Base-by-base conservation (phyloP, 805 yeast species). In the Zygosaccharomyces bisporus region DNA sequence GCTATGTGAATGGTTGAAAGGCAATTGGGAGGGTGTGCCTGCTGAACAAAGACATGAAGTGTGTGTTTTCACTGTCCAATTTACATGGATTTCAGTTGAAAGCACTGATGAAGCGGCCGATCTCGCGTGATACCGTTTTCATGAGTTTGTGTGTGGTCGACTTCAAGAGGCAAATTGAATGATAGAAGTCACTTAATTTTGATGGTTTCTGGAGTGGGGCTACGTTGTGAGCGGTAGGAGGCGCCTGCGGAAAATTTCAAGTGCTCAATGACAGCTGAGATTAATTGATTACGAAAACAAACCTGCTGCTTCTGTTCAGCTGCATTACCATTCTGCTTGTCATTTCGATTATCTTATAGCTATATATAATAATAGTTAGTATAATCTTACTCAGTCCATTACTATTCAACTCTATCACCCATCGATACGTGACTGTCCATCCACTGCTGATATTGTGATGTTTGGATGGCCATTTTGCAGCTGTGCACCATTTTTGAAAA, bases 181-280 rank as follows among this genome's bases (percentile, higher is more conserved):
- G 52, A 49, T 49, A 44, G 52, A 49, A 49, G 52, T 49, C 50
- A 46, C 41, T 41, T 25, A 37, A 35, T 37, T 41, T 44, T 41
- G 45, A 34, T 38, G 47, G 51, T 44, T 42, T 47, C 38, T 23
- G 17, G 16, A 37, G 13, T 24, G 39, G 32, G 16, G 25, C 6
- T 25, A 17, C 19, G 23, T 23, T 7, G 13, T 21, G 20, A 37
- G 32, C 40, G 24, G 40, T 37, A 37, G 40, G 40, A 37, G 40
- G 9, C 32, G 12, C 19, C 32, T 14, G 30, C 30, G 9, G 40
- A 37, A 24, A 37, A 37, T 37, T 37, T 37, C 40, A 37, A 16
- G 40, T 25, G 35, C 33, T 36, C 43, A 47, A 37, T 47, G 51
- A 39, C 51, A 37, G 33, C 43, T 44, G 51, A 32, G 39, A 39